Percentiles rank a stretch among this genome's conserved stretches.
phyloP scores from a whole-genome alignment of 768 basidiomycete species.

The Boletus vermiculosoides region DNA sequence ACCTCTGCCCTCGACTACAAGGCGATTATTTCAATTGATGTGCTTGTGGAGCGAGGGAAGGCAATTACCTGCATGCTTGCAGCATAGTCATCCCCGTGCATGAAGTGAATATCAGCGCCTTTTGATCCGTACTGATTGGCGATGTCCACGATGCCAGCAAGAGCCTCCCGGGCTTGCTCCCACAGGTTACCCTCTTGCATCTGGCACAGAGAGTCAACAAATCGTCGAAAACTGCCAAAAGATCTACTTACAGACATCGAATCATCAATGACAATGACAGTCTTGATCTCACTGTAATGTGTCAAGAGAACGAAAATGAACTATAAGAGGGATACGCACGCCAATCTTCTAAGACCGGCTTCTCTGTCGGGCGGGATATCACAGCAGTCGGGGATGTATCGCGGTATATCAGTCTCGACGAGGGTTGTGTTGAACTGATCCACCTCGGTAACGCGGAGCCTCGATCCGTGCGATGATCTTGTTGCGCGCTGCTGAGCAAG shows the following conservation, averaged over 20 bases:
- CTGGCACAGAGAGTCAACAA: conserved; percentile 18
- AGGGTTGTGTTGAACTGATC: conserved; percentile 29
- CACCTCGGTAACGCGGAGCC: conserved; percentile 6
- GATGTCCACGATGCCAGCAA: conserved; percentile 40
- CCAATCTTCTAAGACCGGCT: conserved; percentile 20
- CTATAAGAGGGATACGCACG: conserved; percentile 20
- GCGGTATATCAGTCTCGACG: conserved; percentile 27
- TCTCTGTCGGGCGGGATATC: conserved; percentile 20
- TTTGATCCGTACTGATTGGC: conserved; percentile 37
- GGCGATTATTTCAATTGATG: neutral
- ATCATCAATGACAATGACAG: conserved; percentile 42
- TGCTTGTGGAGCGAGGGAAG: neutral
- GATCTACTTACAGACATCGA: conserved; percentile 35
- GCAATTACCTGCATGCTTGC: conserved; percentile 24
- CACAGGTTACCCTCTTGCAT: conserved; percentile 43
- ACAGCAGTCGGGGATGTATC: conserved; percentile 21
- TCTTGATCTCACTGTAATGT: conserved; percentile 36
- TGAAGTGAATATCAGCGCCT: conserved; percentile 44
- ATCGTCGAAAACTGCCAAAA: neutral
- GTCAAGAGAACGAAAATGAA: neutral
- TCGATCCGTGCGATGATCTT: neutral
- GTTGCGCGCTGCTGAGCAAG: conserved; percentile 25
- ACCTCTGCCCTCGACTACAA: conserved; percentile 25
- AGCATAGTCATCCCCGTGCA: conserved; percentile 36
- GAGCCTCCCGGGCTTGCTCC: conserved; percentile 40